Base-by-base conservation (phyloP, 2,329 filamentous ascomycete genomes). In the Curvularia hawaiiensis region DNA sequence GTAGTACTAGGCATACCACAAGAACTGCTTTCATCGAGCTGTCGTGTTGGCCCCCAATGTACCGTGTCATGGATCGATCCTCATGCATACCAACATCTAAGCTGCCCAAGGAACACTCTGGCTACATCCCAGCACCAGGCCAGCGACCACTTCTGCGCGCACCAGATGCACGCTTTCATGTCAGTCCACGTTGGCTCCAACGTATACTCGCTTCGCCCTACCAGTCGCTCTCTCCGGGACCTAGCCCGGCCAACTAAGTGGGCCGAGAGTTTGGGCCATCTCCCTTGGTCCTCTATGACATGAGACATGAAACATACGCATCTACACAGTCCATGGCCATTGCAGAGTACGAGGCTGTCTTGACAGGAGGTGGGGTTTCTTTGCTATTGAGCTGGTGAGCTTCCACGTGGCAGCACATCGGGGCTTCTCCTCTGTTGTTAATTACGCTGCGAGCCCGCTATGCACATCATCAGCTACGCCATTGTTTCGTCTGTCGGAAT, bases 141-240 rank as follows among this genome's bases (percentile, higher is more conserved):
- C 18, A 43, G 33, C 33, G 22, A 28, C 47, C 46, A 44, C 52
- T 38, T 45, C 38, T 31, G 12, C 53, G 45, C 40, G 40, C 51
- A 51, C 44, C 31, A 38, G 28, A 5, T n/a, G 11, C 24, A 3
- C 44, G 26, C 38, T 14, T 14, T 18, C 39, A 40, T 33, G 26
- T 51, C 47, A 31, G 14, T 40, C 40, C n/a, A 35, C 47, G 30
- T 9, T 28, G 6, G 45, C 52, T 50, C 39, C 31, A 18, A 24
- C 33, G 20, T 48, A 38, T 48, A 22, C 8, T 38, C 20, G 46
- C 52, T 31, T 28, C 18, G 30, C 20, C 12, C 12, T 14, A 26
- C 31, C 43, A 30, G 12, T 31, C 10, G 31, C 33, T 24, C 31
- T 51, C 28, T 16, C 39, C 18, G 24, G 30, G 35, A 18, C 8